Evolutionary conservation across 2,329 filamentous ascomycete species (phyloP), one percentile per base, ranked within the genome.

Genomic region (Botrytis tulipae): DNA sequence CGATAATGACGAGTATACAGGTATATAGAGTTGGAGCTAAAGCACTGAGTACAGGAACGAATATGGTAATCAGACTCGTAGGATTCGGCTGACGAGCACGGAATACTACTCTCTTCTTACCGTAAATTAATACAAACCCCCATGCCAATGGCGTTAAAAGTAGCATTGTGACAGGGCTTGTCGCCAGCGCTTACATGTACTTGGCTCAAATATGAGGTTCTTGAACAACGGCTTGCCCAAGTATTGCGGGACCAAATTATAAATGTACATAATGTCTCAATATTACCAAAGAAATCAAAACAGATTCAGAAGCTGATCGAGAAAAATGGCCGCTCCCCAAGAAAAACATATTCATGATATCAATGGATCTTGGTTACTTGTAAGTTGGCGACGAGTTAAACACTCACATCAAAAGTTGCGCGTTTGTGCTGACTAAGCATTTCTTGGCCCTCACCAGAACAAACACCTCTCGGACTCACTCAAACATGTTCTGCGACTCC

Each of bases 141-240:
- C 25, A 29, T 32, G n/a, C 42, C 20, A 40, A 46, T 51, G 44
- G 44, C 44, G 63, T 66, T 25, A n/a, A 63, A 42, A 29, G 14
- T 29, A 44, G 14, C 37, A 42, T 44, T 42, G 25, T 63, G 60
- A 42, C 37, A 20, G 60, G 37, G 37, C 60, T 29, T 5, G 37
- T 63, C 25, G 40, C 61, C 61, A 63, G 61, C 37, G 61, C 37
- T 63, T 63, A n/a, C 61, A 63, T 63, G 61, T 20, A 63, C 32
- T 51, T 37, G 63, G 18, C 63, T 37, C 22, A 51, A 37, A n/a
- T 29, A 63, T 63, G 61, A 63, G 61, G 25, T 20, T 63, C 61
- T 51, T 66, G 22, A n/a, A 66, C 1, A 51, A 22, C 29, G 3
- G 51, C 44, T 5, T 66, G 44, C 44, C 44, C 63, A 18, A 37